These are phyloP conservation scores for Candida vartiovaarae DNA, from an alignment of 805 yeast genomes.

Conservation along the genomic window DNA sequence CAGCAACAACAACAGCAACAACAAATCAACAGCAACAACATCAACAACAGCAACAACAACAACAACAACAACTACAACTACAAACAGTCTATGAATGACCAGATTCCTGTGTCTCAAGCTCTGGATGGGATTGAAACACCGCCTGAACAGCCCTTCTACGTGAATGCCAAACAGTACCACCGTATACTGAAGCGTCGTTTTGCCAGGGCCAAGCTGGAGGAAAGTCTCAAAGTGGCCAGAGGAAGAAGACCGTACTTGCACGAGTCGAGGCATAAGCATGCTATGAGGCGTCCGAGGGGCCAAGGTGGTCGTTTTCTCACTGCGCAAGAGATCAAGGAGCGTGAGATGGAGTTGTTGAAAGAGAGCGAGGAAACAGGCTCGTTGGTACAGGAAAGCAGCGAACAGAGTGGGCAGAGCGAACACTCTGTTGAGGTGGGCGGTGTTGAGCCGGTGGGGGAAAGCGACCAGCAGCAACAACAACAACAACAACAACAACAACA, in stretches of 20 bases:
- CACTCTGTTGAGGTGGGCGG: not conserved
- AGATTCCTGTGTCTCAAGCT: not conserved
- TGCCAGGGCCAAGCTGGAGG: constrained; percentile 91
- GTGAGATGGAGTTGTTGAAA: constrained; percentile 29
- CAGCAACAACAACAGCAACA: constrained; percentile 6
- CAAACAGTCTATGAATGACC: not conserved
- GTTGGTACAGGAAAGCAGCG: not conserved
- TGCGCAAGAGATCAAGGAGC: constrained; percentile 72
- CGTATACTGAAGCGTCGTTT: constrained; percentile 87
- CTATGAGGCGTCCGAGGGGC: constrained; percentile 98
- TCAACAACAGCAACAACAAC: constrained; percentile 2
- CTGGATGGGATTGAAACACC: constrained; percentile 17
- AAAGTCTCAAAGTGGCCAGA: constrained; percentile 75
- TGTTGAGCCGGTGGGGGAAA: not conserved
- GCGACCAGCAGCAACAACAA: not conserved
- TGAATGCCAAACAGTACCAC: constrained; percentile 96
- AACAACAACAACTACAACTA: constrained; percentile 2
- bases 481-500: not conserved
- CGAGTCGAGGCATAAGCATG: constrained; percentile 96
- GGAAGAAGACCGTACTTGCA: constrained; percentile 92
- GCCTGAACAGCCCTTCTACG: constrained; percentile 88
- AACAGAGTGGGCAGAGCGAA: not conserved
- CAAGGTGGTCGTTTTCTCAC: constrained; percentile 97
- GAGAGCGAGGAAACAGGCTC: constrained; percentile 14
- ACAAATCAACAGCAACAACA: constrained; percentile 3